Percentiles rank a stretch among this genome's conserved stretches.
Evolutionary conservation across 495 filamentous ascomycete species (phyloP).

Genomic region (Rhizodiscina lignyota): DNA sequence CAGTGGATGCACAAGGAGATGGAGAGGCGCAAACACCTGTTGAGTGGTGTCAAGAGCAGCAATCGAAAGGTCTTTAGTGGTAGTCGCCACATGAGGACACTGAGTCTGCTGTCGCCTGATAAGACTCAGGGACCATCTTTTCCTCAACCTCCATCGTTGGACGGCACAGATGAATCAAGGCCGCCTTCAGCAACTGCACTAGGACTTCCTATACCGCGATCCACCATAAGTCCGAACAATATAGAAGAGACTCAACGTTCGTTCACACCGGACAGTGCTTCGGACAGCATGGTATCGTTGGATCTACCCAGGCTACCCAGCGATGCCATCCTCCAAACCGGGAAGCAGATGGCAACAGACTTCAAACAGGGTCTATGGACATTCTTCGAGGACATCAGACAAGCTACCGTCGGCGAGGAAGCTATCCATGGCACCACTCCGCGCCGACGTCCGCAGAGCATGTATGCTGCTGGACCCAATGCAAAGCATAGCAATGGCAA

Average conservation of each 20-base stretch:
- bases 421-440: no score
- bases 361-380: constrained; percentile 87
- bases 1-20: constrained; percentile 33
- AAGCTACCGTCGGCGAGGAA: constrained; percentile 91
- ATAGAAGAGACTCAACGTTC: no score
- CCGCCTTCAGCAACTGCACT: no score
- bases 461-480: no score
- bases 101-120: constrained; percentile 72
- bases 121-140: constrained; percentile 23
- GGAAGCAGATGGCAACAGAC: constrained; percentile 81
- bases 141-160: constrained; percentile 13
- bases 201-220: no score
- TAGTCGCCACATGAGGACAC: constrained; percentile 56
- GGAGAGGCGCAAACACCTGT: constrained; percentile 42
- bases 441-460: no score
- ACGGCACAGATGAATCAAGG: no score
- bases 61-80: constrained; percentile 49
- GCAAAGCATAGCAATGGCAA: no score
- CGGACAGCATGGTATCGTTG: no score
- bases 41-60: constrained; percentile 14
- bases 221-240: no score
- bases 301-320: no score
- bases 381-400: constrained; percentile 86
- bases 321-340: constrained; percentile 46
- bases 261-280: no score